These are phyloP conservation scores for Alnus glutinosa DNA, from an alignment of 306 rosid genomes.

Conservation along the genomic window DNA sequence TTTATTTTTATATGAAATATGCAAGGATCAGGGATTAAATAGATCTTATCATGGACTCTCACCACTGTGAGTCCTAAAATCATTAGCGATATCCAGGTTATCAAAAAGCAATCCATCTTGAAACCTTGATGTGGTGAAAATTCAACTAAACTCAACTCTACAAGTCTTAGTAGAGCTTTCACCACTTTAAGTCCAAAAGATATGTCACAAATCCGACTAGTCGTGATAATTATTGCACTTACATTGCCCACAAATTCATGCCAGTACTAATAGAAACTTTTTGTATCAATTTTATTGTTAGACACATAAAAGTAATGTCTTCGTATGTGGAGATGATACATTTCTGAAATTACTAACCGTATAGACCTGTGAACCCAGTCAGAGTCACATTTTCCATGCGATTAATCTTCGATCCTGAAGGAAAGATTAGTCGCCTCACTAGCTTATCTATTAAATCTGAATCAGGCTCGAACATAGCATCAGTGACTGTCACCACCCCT, in stretches of 20 bases:
- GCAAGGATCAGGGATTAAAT: background rate
- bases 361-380: background rate
- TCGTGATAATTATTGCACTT: background rate
- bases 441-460: slow-evolving; percentile 40
- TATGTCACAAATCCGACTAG: background rate
- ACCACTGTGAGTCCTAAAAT: background rate
- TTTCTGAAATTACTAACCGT: too few relatives aligned
- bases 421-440: slow-evolving; percentile 34
- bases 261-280: background rate
- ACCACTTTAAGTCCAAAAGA: background rate
- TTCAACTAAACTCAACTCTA: background rate
- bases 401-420: slow-evolving; percentile 28
- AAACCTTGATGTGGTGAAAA: background rate
- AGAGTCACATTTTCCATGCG: slow-evolving; percentile 16
- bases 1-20: background rate
- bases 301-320: background rate
- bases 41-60: background rate
- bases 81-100: background rate
- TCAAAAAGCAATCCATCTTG: background rate
- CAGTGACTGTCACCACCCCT: slow-evolving; percentile 38
- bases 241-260: background rate
- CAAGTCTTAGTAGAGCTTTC: background rate
- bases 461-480: slow-evolving; percentile 32
- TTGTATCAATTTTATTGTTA: background rate
- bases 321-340: slow-evolving; percentile 19